These are phyloP conservation scores for Metschnikowia vanudenii DNA, from an alignment of 805 yeast genomes.

Conservation along the genomic window DNA sequence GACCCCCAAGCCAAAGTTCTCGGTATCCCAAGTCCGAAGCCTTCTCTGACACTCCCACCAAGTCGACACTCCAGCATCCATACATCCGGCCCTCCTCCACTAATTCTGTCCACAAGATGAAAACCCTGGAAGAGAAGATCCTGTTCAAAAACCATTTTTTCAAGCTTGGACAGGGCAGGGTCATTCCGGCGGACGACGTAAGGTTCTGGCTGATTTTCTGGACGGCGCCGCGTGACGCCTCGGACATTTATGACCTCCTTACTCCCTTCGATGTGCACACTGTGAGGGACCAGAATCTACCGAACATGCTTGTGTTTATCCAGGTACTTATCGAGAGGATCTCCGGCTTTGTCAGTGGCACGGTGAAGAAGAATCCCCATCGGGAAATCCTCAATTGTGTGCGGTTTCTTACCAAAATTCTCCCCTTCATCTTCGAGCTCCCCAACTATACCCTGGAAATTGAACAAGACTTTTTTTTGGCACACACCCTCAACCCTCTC, in stretches of 20 bases:
- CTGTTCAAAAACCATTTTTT: conserved; percentile 60
- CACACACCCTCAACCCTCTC: conserved; percentile 44
- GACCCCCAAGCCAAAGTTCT: too few relatives aligned
- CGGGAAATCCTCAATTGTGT: conserved; percentile 55
- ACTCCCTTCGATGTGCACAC: conserved; percentile 56
- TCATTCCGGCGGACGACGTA: conserved; percentile 26
- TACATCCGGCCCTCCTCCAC: too few relatives aligned
- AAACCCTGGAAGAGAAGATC: conserved; percentile 67
- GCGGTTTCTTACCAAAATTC: conserved; percentile 58
- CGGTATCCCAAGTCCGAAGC: too few relatives aligned
- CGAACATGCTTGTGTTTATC: conserved; percentile 57
- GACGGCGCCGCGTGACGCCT: conserved; percentile 45
- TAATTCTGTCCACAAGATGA: conserved; percentile 47
- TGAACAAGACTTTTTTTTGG: conserved; percentile 31
- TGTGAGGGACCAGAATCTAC: conserved; percentile 55
- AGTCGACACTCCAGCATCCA: too few relatives aligned
- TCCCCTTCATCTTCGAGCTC: conserved; percentile 69
- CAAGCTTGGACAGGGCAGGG: conserved; percentile 49
- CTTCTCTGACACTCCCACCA: too few relatives aligned
- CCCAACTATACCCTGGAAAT: conserved; percentile 24
- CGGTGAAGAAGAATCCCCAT: conserved; percentile 14
- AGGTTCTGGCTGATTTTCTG: conserved; percentile 34
- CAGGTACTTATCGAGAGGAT: conserved; percentile 26
- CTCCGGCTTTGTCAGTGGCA: conserved; percentile 19
- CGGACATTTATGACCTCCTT: conserved; percentile 58